Evolutionary conservation across 805 yeast genomes (phyloP).

Genomic region (Tetrapisispora phaffii): DNA sequence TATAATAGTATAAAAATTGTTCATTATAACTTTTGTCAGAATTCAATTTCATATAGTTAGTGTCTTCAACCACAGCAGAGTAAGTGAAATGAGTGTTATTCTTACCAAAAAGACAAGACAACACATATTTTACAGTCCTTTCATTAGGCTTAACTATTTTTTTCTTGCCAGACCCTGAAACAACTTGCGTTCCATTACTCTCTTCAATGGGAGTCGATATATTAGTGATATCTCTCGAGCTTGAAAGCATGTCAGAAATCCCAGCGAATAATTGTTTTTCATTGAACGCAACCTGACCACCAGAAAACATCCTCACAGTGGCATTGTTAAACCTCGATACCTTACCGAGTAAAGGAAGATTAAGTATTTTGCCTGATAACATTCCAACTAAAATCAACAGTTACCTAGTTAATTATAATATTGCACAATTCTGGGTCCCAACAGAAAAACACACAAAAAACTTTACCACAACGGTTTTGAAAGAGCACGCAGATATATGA

Average conservation of each 20-base stretch:
- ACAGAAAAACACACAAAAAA: too few species aligned
- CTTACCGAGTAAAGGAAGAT: not conserved
- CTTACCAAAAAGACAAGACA: conserved; percentile 67
- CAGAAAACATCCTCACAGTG: not conserved
- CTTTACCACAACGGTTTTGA: too few species aligned
- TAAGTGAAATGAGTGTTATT: conserved; percentile 79
- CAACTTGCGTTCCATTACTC: not conserved
- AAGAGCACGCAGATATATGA: too few species aligned
- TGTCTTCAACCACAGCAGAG: conserved; percentile 59
- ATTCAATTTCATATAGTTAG: conserved; percentile 47
- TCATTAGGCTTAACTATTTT: conserved; percentile 13
- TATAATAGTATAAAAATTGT: conserved; percentile 64
- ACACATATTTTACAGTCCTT: conserved; percentile 49
- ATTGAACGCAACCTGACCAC: not conserved
- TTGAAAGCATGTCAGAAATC: not conserved
- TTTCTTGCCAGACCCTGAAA: not conserved
- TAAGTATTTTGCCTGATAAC: not conserved
- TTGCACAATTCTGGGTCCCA: too few species aligned
- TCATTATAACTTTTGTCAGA: conserved; percentile 47
- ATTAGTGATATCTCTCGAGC: not conserved
- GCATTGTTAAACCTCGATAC: not conserved
- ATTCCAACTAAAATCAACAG: too few species aligned
- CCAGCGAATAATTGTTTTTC: not conserved
- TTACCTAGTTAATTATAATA: too few species aligned
- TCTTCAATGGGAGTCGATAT: not conserved